Percentiles rank a stretch among this genome's conserved stretches.
Evolutionary conservation across 257 asterid genomes (phyloP).

Genomic region (Galeopsis tetrahit): DNA sequence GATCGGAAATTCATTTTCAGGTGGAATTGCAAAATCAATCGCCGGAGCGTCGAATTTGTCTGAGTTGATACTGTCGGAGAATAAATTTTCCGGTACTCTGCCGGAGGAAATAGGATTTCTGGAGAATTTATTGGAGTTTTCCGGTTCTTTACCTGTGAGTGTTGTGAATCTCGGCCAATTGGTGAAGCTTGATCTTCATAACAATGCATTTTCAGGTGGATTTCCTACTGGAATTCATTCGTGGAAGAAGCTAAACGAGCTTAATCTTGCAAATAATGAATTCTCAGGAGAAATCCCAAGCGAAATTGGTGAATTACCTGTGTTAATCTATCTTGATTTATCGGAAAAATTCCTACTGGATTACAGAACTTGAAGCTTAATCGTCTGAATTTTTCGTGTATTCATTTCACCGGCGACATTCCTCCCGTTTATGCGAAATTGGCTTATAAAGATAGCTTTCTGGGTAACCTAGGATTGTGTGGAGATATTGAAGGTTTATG

Average conservation of each 20-base stretch:
- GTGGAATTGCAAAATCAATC: constrained; percentile 65
- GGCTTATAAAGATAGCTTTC: constrained; percentile 67
- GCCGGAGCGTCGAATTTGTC: constrained; percentile 75
- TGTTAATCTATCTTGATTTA: no score
- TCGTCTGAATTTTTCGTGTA: constrained; percentile 69
- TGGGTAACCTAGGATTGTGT: constrained; percentile 74
- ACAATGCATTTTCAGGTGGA: no score
- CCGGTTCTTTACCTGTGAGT: constrained; percentile 73
- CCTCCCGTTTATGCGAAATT: constrained; percentile 67
- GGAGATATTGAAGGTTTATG: constrained; percentile 73
- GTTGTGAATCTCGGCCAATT: no score
- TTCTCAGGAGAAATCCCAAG: no score
- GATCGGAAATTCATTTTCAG: constrained; percentile 62
- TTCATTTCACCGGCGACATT: constrained; percentile 66
- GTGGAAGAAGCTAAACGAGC: no score
- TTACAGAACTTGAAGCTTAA: constrained; percentile 83
- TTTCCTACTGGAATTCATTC: no score
- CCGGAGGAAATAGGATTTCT: constrained; percentile 76
- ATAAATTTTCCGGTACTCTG: constrained; percentile 62
- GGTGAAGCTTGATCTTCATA: no score
- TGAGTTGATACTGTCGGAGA: constrained; percentile 61
- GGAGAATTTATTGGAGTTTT: constrained; percentile 61
- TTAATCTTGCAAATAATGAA: no score
- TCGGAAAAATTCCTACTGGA: constrained; percentile 57
- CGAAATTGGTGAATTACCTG: no score